Evolutionary conservation across 139 green algal species (phyloP), one percentile per base, ranked within the genome.

Genomic region (Volvox reticuliferus): DNA sequence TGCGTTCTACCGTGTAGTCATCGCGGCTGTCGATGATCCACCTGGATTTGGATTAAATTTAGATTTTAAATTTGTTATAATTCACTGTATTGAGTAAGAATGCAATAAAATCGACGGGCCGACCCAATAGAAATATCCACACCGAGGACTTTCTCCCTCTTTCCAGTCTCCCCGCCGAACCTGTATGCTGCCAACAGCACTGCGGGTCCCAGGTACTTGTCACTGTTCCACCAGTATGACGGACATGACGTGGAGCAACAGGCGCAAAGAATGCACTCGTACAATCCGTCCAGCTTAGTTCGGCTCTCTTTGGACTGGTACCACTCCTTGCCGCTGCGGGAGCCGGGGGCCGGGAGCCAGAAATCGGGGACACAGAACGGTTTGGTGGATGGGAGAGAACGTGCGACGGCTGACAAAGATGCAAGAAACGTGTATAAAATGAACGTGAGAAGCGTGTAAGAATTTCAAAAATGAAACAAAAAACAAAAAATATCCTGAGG

Each of bases 181-280:
- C 98, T 96, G 95, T 99, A 99, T 0, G 98, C 97, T 32, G 98
- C 95, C 84, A 99, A 92, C 85, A 99, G 95, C 55, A 99, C 97
- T 0, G 98, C 98, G 2, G 98, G 98, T 0, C 98, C 98, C 22
- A 99, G 95, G 96, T 99, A 99, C 96, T 99, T 99, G 95, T 99
- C 98, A 28, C 93, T 94, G 90, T 99, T 99, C 98, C 98, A 99
- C 98, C 98, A 99, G 95, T 99, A 99, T 50, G 93, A 97, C 44
- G 98, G 98, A 95, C 98, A 99, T n/a, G 91, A 95, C 77, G 98
- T 99, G 93, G 92, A 97, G 97, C 98, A 99, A 97, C 98, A 99
- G 21, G 98, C 98, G 93, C 98, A 99, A 65, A 99, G 96, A 91
- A 99, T 99, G 96, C 98, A 99, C 96, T 99, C 98, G 91, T 99